Percentiles rank a stretch among this genome's conserved stretches.
Evolutionary conservation across 345 rosid species (phyloP).

Genomic region (Brassica juncea): DNA sequence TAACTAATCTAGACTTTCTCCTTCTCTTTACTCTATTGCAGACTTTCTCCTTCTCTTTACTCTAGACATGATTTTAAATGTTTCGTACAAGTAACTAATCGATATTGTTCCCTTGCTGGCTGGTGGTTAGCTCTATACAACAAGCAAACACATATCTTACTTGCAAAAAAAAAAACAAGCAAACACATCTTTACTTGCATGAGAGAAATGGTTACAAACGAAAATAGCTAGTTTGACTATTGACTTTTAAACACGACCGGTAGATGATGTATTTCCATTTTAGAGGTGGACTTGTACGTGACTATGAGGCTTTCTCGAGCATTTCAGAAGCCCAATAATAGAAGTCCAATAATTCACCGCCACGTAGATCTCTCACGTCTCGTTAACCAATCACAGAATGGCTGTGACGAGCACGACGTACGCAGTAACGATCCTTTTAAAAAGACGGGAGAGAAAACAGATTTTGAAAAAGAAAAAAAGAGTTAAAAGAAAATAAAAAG

Average conservation of each 20-base stretch:
- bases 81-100: no score
- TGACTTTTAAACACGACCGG: slow-evolving; percentile 23
- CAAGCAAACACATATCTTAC: neutral
- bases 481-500: neutral
- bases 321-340: neutral
- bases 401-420: slow-evolving; percentile 4
- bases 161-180: neutral
- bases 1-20: no score
- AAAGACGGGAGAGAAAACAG: neutral
- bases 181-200: neutral
- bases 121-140: no score
- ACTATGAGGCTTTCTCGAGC: neutral
- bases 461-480: neutral
- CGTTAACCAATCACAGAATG: slow-evolving; percentile 11
- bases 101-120: no score
- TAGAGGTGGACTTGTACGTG: neutral
- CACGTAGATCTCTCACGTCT: slow-evolving; percentile 31
- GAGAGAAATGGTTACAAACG: neutral
- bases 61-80: neutral
- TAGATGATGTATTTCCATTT: neutral
- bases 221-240: neutral
- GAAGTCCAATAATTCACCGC: neutral
- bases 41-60: neutral
- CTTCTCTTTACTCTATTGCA: no score
- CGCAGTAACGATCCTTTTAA: neutral